Evolutionary conservation across 768 basidiomycete genomes (phyloP).

Genomic region (Russula sp.): DNA sequence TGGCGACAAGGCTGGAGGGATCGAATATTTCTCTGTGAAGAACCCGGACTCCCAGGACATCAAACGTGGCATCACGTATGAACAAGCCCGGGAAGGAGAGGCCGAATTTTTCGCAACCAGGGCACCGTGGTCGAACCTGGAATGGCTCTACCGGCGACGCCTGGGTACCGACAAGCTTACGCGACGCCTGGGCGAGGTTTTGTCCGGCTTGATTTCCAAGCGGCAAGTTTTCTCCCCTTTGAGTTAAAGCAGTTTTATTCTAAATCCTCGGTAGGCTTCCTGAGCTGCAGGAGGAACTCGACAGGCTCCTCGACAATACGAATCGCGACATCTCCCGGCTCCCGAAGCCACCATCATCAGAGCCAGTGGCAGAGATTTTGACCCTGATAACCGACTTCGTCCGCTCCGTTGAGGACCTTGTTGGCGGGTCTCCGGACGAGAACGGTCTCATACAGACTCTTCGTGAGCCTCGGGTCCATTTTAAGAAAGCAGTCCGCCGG

Average conservation of each 20-base stretch:
- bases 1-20: background rate
- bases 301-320: conserved; percentile 35
- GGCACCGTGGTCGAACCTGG: conserved; percentile 18
- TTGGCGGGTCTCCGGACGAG: conserved; percentile 47
- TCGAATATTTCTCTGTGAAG: conserved; percentile 22
- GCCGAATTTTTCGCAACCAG: conserved; percentile 8
- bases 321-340: conserved; percentile 29
- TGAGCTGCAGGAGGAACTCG: conserved; percentile 50
- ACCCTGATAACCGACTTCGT: conserved; percentile 40
- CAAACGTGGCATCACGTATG: conserved; percentile 17
- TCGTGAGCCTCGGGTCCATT: conserved; percentile 40
- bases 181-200: conserved; percentile 8
- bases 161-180: conserved; percentile 21
- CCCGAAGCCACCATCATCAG: conserved; percentile 47
- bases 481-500: conserved; percentile 40
- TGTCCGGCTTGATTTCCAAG: conserved; percentile 19
- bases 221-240: background rate
- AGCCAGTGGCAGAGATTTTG: conserved; percentile 51
- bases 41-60: conserved; percentile 21
- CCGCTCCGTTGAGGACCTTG: conserved; percentile 36
- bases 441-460: conserved; percentile 51
- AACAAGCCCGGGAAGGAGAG: conserved; percentile 17
- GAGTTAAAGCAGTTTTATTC: background rate
- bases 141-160: conserved; percentile 11
- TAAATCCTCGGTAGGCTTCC: conserved; percentile 44